Base-by-base conservation (phyloP, 306 rosid species). In the Citrullus amarus region DNA sequence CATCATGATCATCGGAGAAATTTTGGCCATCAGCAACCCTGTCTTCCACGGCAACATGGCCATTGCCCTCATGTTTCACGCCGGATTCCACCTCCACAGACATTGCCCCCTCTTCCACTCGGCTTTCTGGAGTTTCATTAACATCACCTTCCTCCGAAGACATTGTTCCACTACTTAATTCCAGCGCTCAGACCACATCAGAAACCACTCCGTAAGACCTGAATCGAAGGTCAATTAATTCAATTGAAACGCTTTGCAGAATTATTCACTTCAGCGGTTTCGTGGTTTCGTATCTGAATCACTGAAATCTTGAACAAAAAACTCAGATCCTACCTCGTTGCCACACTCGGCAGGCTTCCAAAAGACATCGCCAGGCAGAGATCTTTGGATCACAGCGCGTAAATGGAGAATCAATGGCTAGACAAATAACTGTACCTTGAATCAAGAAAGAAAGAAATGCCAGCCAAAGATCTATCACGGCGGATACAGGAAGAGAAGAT, bases 1-100 rank as follows among this genome's bases (percentile, higher is more conserved):
- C 80, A 81, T 96, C 97, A 2, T 91, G 85, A 79, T 81, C 69
- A 75, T 86, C 91, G 70, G 79, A 62, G 62, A 63, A 44, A n/a
- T 77, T 80, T 56, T 78, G 54, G 10, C 82, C 90, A 84, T 80
- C 85, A 34, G 80, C 22, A 61, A 84, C 51, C 30, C 85, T 88
- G 55, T 90, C 88, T 83, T 79, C 91, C 79, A 66, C 11, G 11
- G 22, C 77, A 73, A 81, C 25, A 79, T 78, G 80, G 54, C 78
- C 88, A 68, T 87, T 84, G 81, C 82, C 85, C 41, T 68, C 78
- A 65, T 75, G 78, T 76, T 76, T 79, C 76, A 8, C 55, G 55
- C 67, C 89, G 51, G 82, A 71, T 38, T 51, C 25, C 59, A 81
- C 75, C 75, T 82, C 81, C 87, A 75, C 88, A 1, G 81, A 76